Base-by-base conservation (phyloP, 345 rosid species). In the Durio zibethinus region DNA sequence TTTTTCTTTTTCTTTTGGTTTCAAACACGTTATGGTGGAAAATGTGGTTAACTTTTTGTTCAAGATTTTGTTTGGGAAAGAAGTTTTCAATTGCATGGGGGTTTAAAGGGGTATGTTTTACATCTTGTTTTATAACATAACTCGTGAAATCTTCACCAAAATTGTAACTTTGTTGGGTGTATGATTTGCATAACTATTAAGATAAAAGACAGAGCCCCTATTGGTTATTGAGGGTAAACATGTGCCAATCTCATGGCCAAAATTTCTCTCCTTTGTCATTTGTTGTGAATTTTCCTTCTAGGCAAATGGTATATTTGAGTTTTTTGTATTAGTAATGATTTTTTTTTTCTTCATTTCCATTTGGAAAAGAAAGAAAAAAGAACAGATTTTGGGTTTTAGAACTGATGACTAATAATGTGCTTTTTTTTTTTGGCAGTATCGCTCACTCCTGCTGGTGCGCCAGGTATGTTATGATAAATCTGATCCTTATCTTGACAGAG, bases 341-440 rank as follows among this genome's bases (percentile, higher is more conserved):
- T 25, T 7, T 16, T 8, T 42, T 47, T n/a, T n/a, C n/a, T n/a
- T n/a, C n/a, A n/a, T n/a, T n/a, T n/a, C n/a, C n/a, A n/a, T n/a
- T 31, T 18, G 18, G 36, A 33, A 33, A 33, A 33, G 36, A 33
- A 64, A 31, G 20, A 64, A 0, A 38, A 68, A 10, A 1, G 54
- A 73, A 59, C 15, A 23, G 15, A 50, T 54, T 11, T n/a, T 76
- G 16, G 9, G 0, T 25, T 20, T 74, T 35, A 16, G 47, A 71
- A 4, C 23, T 10, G 10, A 54, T 27, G 36, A 21, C n/a, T 42
- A 10, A 14, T 36, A 23, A 18, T 54, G 35, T 76, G 36, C 11
- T 48, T 77, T 77, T 69, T 67, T 75, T 47, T 66, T 79, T 67
- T 82, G 81, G 88, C 84, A 89, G 93, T 83, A 76, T 56, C 90